Base-by-base conservation (phyloP, 2,329 filamentous ascomycete species). In the Penicillium sp. region DNA sequence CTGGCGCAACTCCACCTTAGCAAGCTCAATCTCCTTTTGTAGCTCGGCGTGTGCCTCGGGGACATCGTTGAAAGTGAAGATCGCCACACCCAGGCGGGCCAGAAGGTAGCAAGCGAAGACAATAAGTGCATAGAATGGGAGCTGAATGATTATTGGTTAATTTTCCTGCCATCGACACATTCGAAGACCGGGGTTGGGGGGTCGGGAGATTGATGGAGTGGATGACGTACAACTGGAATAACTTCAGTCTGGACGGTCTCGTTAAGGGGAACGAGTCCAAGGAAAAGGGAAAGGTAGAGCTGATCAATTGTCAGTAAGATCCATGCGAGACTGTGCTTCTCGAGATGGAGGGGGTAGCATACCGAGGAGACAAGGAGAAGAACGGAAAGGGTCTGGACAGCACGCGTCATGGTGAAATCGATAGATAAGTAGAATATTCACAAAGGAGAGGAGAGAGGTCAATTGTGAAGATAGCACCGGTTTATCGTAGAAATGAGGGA, bases 61-160 rank as follows among this genome's bases (percentile, higher is more conserved):
- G 46, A 95, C 91, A 76, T 97, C 92, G 80, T 96, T 94, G 83
- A 99, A 99, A 55, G 91, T 96, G 72, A 96, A 82, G 67, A 99
- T 90, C 62, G 94, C 94, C 80, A 86, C 89, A 68, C 94, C 94
- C 60, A 99, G 88, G 67, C 91, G 90, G 79, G 88, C 91, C 62
- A 99, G 88, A 19, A 99, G 87, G 77, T 91, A 92, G 60, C 92
- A 89, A 75, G 92, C 94, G 71, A 97, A 92, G 22, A 89, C 87
- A 63, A 99, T 89, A 66, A 97, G 81, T 44, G 85, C 86, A 89
- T 93, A 99, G 80, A 97, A 90, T 54, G 94, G 94, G 45, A 97
- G 84, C 92, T 97, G 65, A 41, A n/a, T 30, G 42, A 22, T 26
- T 47, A 42, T 25, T 31, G 28, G 22, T 28, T 47, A 22, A 47